Evolutionary conservation across 2,329 filamentous ascomycete species (phyloP), one percentile per base, ranked within the genome.

Genomic region (Verticillium nonalfalfae): DNA sequence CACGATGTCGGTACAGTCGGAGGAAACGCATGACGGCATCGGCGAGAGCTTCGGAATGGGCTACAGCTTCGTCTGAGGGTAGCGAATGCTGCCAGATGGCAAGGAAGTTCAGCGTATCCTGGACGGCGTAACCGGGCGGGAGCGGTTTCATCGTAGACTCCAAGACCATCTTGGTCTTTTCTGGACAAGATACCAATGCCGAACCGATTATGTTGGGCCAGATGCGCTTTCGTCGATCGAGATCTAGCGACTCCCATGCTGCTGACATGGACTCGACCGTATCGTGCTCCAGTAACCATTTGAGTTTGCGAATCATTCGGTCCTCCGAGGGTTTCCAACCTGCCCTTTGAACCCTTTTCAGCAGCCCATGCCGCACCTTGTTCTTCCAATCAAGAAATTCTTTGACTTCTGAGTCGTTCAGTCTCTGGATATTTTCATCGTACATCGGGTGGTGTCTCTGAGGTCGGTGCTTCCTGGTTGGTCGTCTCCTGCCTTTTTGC

Each of bases 161-260:
- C 2, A 80, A 69, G 7, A 80, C 69, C 59, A 65, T 64, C 11
- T 56, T 58, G 2, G 71, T 70, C 59, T 71, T 73, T 10, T 69
- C 68, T 1, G 75, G 76, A n/a, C 64, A 67, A 7, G 62, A 64
- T 50, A 69, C 66, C 39, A 79, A 60, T 1, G 75, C 71, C 1
- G 73, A 74, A 6, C 78, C 62, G 70, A 79, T 75, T 18, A 71
- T 58, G 5, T 61, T 57, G 4, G 70, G 71, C 76, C 75, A 78
- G 34, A 64, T 64, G 11, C 63, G 45, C 34, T 63, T 63, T 34
- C 73, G 69, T 56, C 62, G 60, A 31, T 71, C 64, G 1, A 61
- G 9, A 3, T 74, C 66, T 5, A 75, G 59, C 9, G 58, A 58
- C 13, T 68, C 60, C 75, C 78, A 79, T 1, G 69, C 68, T 11